These are phyloP conservation scores for Hibiscus tridactylites DNA, from an alignment of 345 rosid genomes.

Conservation along the genomic window DNA sequence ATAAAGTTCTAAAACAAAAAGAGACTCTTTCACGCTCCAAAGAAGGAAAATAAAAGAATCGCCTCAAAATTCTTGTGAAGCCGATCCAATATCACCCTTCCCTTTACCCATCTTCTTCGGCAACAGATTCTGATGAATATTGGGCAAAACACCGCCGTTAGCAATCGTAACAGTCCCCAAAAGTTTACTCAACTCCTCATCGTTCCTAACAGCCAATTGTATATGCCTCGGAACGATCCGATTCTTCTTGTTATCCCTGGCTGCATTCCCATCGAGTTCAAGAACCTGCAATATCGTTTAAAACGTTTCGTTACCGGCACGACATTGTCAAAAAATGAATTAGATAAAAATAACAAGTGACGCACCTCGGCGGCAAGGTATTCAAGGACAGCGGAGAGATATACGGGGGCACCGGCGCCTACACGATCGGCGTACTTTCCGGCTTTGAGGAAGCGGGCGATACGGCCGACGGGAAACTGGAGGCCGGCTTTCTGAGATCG, in stretches of 20 bases:
- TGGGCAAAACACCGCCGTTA: conserved; percentile 67
- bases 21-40: not conserved
- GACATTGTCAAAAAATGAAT: not conserved
- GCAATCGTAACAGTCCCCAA: conserved; percentile 46
- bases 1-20: not conserved
- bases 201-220: conserved; percentile 62
- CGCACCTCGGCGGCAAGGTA: conserved; percentile 74
- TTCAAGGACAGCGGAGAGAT: conserved; percentile 80
- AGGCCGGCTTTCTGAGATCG: conserved; percentile 63
- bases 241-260: conserved; percentile 72
- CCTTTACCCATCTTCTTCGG: conserved; percentile 42
- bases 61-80: conserved; percentile 47
- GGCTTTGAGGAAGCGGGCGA: conserved; percentile 61
- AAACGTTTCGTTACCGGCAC: not conserved
- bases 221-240: conserved; percentile 66
- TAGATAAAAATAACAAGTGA: not conserved
- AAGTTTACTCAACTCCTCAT: conserved; percentile 40
- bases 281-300: conserved; percentile 30
- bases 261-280: conserved; percentile 48
- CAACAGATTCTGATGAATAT: conserved; percentile 52
- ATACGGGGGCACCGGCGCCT: conserved; percentile 64
- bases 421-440: conserved; percentile 65
- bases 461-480: conserved; percentile 62
- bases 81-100: conserved; percentile 60
- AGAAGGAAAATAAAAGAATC: not conserved